A percentile compares a stretch with the other conserved stretches of the same genome.
phyloP scores from a whole-genome alignment of 225 moss, liverwort and hornwort genomes.

The Sphagnum tenellum region DNA sequence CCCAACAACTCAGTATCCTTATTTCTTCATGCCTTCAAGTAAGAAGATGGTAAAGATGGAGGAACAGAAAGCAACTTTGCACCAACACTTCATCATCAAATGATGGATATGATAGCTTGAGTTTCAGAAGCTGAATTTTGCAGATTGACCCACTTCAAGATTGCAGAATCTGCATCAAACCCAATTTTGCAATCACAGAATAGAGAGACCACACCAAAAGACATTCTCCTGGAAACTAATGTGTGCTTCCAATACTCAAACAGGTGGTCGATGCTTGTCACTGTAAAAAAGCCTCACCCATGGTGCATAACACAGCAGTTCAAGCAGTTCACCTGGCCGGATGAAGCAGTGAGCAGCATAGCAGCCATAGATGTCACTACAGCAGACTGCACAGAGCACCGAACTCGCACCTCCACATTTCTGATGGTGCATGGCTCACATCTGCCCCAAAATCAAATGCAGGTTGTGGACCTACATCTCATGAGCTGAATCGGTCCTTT shows the following conservation, averaged over 20 bases:
- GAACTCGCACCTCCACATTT: conserved; percentile 23
- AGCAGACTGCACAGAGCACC: conserved; percentile 30
- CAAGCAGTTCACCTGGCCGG: conserved; percentile 34
- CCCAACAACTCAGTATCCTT: too few species aligned
- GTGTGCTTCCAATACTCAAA: not conserved
- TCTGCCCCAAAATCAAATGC: conserved; percentile 10
- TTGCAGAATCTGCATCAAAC: not conserved
- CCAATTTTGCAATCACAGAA: not conserved
- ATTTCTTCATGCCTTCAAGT: too few species aligned
- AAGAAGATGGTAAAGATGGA: too few species aligned
- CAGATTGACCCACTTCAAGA: too few species aligned
- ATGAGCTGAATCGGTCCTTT: too few species aligned
- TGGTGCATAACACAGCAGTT: not conserved
- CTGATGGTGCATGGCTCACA: conserved; percentile 12
- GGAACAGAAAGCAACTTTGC: too few species aligned
- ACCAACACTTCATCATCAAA: too few species aligned
- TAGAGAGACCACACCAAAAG: not conserved
- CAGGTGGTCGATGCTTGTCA: not conserved
- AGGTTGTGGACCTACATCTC: too few species aligned
- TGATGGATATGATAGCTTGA: too few species aligned
- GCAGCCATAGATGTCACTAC: conserved; percentile 43
- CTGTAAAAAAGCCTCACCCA: not conserved
- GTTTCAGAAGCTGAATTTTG: too few species aligned
- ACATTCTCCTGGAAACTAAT: not conserved
- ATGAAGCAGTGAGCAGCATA: conserved; percentile 41